Base-by-base conservation (phyloP, 768 basidiomycete genomes). In the Lactarius sp. region DNA sequence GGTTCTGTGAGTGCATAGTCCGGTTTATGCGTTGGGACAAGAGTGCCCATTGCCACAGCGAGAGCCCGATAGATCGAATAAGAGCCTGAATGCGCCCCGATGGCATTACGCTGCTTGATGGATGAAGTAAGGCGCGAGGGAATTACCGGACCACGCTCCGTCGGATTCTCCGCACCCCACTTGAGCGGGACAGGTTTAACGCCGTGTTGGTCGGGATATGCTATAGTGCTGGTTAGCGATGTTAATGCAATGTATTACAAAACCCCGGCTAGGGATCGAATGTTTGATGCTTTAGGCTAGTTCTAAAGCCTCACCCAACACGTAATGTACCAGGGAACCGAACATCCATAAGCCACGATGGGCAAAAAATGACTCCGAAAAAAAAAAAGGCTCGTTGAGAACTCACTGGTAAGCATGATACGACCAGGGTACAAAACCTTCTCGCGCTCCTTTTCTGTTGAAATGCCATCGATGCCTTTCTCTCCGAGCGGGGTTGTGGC, bases 11-110 rank as follows among this genome's bases (percentile, higher is more conserved):
- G 80, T 50, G 81, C 78, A 74, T 88, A 95, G 71, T 92, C 87
- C 9, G 92, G 89, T 72, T 89, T 90, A 75, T 92, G 89, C 1
- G 83, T 79, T 0, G 90, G 90, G 34, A 84, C 78, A 60, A 93
- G 84, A 3, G 87, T 82, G 44, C 90, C 90, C 83, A 96, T 89
- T 8, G 94, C 96, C 71, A 97, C 94, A 10, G 90, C 85, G 13
- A 98, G 81, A 0, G 96, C 92, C 39, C 94, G 87, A 74, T 97
- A 98, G 75, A 97, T 94, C 14, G 90, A 93, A 75, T 98, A 98
- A 1, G 88, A 90, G 6, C 96, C 95, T 0, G 87, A 87, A 73
- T 97, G 94, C 0, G 96, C 94, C 10, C 96, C 95, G 71, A 98
- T 83, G 31, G 95, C 90, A 74, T 98, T 98, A 52, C 96, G 87